A percentile compares a stretch with the other conserved stretches of the same genome.
Conservation (phyloP, 352 stramenopile genomes). For the Phytophthora ohioensis region DNA sequence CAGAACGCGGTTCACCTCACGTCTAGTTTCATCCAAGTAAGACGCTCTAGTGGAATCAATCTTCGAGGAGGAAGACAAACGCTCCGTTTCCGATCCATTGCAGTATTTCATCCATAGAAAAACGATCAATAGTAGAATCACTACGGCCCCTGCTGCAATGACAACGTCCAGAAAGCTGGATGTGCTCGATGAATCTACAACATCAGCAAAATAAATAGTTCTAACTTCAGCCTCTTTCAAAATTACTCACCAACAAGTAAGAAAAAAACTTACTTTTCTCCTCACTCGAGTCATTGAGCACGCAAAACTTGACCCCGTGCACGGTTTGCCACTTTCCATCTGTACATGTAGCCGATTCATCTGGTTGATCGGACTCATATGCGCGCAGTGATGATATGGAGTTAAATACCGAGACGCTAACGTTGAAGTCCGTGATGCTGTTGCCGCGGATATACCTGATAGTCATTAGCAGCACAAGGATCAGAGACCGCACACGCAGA, state of each 20-base stretch:
- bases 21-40: conserved; percentile 22
- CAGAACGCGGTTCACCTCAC: conserved; percentile 24
- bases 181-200: conserved; percentile 22
- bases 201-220: neutral
- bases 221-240: too few species aligned
- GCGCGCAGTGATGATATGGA: conserved; percentile 24
- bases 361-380: conserved; percentile 40
- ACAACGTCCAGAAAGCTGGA: conserved; percentile 28
- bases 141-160: conserved; percentile 20
- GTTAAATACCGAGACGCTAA: conserved; percentile 24
- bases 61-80: conserved; percentile 34
- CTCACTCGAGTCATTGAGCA: conserved; percentile 23
- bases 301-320: conserved; percentile 44
- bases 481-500: neutral
- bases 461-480: neutral
- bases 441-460: conserved; percentile 48
- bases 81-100: conserved; percentile 12
- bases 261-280: conserved; percentile 15
- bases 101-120: conserved; percentile 37
- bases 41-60: conserved; percentile 23
- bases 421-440: conserved; percentile 48
- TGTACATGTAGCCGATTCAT: conserved; percentile 25
- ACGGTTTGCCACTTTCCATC: conserved; percentile 35
- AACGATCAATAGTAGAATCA: conserved; percentile 28
- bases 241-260: neutral